Evolutionary conservation across 768 basidiomycete genomes (phyloP).

Genomic region (Neoboletus brunneissimus): DNA sequence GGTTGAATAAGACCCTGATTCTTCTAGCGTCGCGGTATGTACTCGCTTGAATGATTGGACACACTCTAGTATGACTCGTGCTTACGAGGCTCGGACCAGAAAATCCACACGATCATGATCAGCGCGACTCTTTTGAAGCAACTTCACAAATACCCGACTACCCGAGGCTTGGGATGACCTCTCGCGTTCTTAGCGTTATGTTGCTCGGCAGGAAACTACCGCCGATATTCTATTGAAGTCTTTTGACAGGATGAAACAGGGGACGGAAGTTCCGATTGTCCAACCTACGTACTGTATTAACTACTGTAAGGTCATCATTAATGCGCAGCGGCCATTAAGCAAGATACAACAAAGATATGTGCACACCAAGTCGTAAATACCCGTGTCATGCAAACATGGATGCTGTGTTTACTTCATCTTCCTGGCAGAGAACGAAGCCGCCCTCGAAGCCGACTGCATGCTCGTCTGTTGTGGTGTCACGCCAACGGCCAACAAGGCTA

Average conservation of each 20-base stretch:
- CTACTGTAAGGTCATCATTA: constrained; percentile 14
- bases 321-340: constrained; percentile 12
- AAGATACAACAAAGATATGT: constrained; percentile 12
- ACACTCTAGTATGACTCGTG: background rate
- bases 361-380: constrained; percentile 15
- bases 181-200: background rate
- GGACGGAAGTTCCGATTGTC: background rate
- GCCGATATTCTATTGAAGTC: background rate
- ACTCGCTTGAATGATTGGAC: constrained; percentile 5
- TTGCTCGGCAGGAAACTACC: constrained; percentile 7
- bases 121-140: constrained; percentile 1
- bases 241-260: background rate
- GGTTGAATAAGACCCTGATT: constrained; percentile 2
- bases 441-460: constrained; percentile 48
- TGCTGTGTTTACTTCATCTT: constrained; percentile 22
- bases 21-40: background rate
- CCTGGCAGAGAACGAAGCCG: constrained; percentile 43
- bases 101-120: constrained; percentile 15
- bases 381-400: constrained; percentile 16
- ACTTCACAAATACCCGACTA: background rate
- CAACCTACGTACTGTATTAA: constrained; percentile 6
- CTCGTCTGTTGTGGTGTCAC: constrained; percentile 43
- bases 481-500: constrained; percentile 54
- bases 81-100: background rate
- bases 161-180: constrained; percentile 18